Evolutionary conservation across 139 green algal species (phyloP).

Genomic region (Asterochloris erici): DNA sequence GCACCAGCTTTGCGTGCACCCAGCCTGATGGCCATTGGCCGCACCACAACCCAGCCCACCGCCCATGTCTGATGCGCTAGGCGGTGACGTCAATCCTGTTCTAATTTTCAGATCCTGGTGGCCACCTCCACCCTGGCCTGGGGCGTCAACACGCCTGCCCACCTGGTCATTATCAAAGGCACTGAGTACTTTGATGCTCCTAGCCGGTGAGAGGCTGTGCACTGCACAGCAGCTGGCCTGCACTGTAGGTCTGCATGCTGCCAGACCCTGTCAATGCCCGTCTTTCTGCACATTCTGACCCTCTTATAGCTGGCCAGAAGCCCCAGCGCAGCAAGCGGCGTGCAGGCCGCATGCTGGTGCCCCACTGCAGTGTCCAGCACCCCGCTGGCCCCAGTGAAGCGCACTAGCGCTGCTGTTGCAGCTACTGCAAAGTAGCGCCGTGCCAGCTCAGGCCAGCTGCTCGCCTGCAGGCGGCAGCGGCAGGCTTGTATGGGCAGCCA

Average conservation of each 20-base stretch:
- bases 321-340: slow-evolving; percentile 19
- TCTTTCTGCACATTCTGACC: too few species aligned
- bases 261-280: too few species aligned
- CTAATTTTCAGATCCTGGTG: slow-evolving; percentile 68
- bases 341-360: neutral
- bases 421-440: slow-evolving; percentile 39
- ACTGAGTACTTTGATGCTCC: slow-evolving; percentile 95
- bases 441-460: slow-evolving; percentile 56
- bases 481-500: neutral
- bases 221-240: neutral
- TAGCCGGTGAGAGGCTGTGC: slow-evolving; percentile 25
- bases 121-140: slow-evolving; percentile 90
- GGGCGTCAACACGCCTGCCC: slow-evolving; percentile 93
- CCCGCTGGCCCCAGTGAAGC: neutral
- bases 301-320: too few species aligned
- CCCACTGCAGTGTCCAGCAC: slow-evolving; percentile 8
- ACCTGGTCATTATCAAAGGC: slow-evolving; percentile 96
- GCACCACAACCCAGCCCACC: neutral
- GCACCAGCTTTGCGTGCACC: neutral
- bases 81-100: neutral
- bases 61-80: neutral
- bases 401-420: slow-evolving; percentile 32
- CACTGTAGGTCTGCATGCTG: neutral
- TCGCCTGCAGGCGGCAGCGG: slow-evolving; percentile 5
- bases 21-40: neutral